Base-by-base conservation (phyloP, 345 rosid species). In the Carallia brachiata region DNA sequence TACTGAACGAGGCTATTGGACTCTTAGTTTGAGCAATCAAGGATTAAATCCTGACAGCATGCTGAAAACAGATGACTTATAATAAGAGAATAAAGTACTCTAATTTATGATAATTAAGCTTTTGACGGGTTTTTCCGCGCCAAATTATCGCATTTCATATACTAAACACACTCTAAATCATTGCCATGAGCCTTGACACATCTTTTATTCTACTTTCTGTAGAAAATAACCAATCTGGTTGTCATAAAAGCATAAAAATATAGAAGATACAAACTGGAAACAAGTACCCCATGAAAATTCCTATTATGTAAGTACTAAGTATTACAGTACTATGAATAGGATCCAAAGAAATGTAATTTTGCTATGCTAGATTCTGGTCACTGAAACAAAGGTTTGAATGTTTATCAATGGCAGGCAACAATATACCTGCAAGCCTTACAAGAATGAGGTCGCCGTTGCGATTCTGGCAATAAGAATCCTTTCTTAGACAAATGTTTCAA, bases 291-390 rank as follows among this genome's bases (percentile, higher is more conserved):
- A 31, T 18, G 44, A 55, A 37, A 13, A 13, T 30, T 54, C n/a
- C 28, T 16, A 4, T 31, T 8, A 16, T 5, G 6, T 6, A 55
- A 53, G 47, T 19, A 7, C 16, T 53, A 47, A 87, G 94, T n/a
- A 56, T 19, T 2, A 40, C 53, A 4, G 97, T 90, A 7, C 27
- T 53, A 31, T 5, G 17, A 52, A 16, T 28, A 44, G 19, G 50
- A 36, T 5, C 52, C 36, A 7, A 36, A 52, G 61, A 36, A 27
- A 52, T 17, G 36, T 4, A 16, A 57, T 15, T 36, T 13, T 65
- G 31, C 48, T 52, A 30, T 28, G 7, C 55, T 73, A 73, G 40
- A 60, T 52, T 52, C 16, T 30, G 52, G 39, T 34, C 65, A 50
- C 65, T 32, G 54, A 53, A 60, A 19, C 23, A 59, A 58, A 17